Base-by-base conservation (phyloP, 495 filamentous ascomycete species). In the Chaetomium fimeti region DNA sequence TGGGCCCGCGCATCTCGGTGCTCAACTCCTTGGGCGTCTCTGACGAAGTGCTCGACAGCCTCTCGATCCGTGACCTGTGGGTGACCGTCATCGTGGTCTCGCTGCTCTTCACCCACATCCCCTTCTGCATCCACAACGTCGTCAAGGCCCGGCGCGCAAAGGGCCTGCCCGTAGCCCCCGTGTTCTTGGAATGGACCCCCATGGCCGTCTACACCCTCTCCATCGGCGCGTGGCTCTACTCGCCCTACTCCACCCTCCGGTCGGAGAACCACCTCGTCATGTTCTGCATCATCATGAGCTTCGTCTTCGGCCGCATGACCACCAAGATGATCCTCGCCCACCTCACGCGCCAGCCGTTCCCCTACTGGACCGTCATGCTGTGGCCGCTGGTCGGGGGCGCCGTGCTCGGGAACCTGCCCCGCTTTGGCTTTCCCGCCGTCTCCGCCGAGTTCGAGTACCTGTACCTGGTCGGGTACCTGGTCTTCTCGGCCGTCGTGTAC, bases 321-420 rank as follows among this genome's bases (percentile, higher is more conserved):
- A 99, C 94, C 57, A 98, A 97, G 81, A 98, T 98, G 76, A 98
- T 99, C 72, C 85, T 99, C 18, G 93, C 95, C 13, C 94, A 99
- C 74, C 79, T 99, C 18, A 90, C 93, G 5, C 87, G 86, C 60
- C 95, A 98, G 75, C 91, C 93, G 2, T 98, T 97, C 77, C 94
- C 94, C 0, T 92, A 89, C 80, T 98, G 93, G 92, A 98, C 94
- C 18, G 83, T 93, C 42, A 87, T 98, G 82, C 82, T 97, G 27
- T 84, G 82, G 47, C 94, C 94, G 13, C 83, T 98, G 20, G 79
- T 98, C 45, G 88, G 88, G 8, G 94, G 95, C 32, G 93, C 92
- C 27, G 69, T 94, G 3, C 78, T 98, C 18, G 89, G 83, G 3
- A 97, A 97, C 74, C 77, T 96, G 36, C 94, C 93, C 7, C 81